Conservation (phyloP, 345 rosid species). For the Euphorbia lathyris region DNA sequence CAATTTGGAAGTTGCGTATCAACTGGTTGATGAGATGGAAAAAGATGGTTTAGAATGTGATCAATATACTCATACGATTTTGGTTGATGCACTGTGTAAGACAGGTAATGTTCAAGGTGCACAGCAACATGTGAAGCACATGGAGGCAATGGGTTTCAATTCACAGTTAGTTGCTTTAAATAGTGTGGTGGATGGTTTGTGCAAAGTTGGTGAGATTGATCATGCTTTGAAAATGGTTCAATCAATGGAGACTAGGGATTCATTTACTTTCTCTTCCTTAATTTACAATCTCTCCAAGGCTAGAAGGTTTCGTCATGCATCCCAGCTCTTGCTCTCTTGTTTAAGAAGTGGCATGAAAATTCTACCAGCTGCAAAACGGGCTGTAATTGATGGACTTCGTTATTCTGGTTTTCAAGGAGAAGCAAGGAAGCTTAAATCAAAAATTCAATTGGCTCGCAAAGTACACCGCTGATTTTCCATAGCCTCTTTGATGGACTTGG, state of each 20-base stretch:
- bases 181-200: slow-evolving; percentile 59
- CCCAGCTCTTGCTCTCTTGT: slow-evolving; percentile 63
- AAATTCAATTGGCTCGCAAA: slow-evolving; percentile 46
- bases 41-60: slow-evolving; percentile 57
- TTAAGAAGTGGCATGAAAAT: slow-evolving; percentile 56
- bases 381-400: slow-evolving; percentile 63
- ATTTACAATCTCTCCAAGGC: slow-evolving; percentile 80
- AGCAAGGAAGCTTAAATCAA: slow-evolving; percentile 49
- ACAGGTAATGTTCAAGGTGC: slow-evolving; percentile 60
- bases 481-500: neutral
- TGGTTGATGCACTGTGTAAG: slow-evolving; percentile 65
- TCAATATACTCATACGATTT: slow-evolving; percentile 71
- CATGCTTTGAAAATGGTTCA: slow-evolving; percentile 53
- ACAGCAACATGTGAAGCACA: slow-evolving; percentile 42
- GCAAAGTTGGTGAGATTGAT: slow-evolving; percentile 59
- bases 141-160: slow-evolving; percentile 48
- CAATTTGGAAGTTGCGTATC: slow-evolving; percentile 52
- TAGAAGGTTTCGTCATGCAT: slow-evolving; percentile 54
- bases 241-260: slow-evolving; percentile 67
- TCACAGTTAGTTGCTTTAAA: slow-evolving; percentile 56
- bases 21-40: slow-evolving; percentile 54
- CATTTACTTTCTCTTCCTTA: slow-evolving; percentile 67
- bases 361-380: slow-evolving; percentile 56
- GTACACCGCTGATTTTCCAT: slow-evolving; percentile 28
- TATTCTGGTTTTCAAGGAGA: slow-evolving; percentile 50